These are phyloP conservation scores for Lactarius sp. DNA, from an alignment of 768 basidiomycete species.

Conservation along the genomic window DNA sequence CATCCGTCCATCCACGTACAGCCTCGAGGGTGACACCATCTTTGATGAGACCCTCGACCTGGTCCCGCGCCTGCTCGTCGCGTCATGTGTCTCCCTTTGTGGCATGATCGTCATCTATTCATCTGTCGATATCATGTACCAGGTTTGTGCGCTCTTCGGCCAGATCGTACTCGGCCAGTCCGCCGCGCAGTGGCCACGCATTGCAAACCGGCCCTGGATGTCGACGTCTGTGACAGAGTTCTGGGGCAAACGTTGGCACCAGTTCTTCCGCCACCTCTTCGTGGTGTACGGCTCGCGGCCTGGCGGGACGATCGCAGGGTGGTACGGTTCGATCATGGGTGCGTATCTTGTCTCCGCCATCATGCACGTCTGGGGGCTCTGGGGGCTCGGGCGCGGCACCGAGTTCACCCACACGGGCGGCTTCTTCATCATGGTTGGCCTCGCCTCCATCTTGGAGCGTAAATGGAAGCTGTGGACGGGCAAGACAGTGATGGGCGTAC, in stretches of 20 bases:
- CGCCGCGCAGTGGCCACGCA: constrained; percentile 35
- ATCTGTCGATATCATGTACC: constrained; percentile 28
- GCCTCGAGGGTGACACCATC: constrained; percentile 19
- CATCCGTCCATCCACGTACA: constrained; percentile 12
- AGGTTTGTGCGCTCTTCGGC: constrained; percentile 28
- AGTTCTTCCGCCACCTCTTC: constrained; percentile 35
- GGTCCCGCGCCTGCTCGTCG: neutral
- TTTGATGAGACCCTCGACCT: constrained; percentile 13
- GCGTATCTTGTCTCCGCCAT: constrained; percentile 56
- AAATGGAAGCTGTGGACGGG: constrained; percentile 44
- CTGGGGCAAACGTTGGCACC: constrained; percentile 41
- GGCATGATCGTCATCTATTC: constrained; percentile 22
- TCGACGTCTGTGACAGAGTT: constrained; percentile 38
- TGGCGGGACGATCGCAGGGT: constrained; percentile 41
- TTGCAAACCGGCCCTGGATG: constrained; percentile 35
- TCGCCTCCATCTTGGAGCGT: constrained; percentile 49
- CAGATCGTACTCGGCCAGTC: constrained; percentile 33
- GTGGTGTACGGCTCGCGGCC: constrained; percentile 33
- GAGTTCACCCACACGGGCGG: constrained; percentile 42
- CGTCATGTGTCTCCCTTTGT: constrained; percentile 11
- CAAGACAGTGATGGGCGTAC: constrained; percentile 41
- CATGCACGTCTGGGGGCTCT: constrained; percentile 55
- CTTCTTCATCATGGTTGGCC: constrained; percentile 57
- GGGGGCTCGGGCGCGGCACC: constrained; percentile 55
- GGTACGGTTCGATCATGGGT: constrained; percentile 48